Percentiles rank a stretch among this genome's conserved stretches.
phyloP scores from a whole-genome alignment of 2,329 filamentous ascomycete genomes.

The Tolypocladium tropicale region DNA sequence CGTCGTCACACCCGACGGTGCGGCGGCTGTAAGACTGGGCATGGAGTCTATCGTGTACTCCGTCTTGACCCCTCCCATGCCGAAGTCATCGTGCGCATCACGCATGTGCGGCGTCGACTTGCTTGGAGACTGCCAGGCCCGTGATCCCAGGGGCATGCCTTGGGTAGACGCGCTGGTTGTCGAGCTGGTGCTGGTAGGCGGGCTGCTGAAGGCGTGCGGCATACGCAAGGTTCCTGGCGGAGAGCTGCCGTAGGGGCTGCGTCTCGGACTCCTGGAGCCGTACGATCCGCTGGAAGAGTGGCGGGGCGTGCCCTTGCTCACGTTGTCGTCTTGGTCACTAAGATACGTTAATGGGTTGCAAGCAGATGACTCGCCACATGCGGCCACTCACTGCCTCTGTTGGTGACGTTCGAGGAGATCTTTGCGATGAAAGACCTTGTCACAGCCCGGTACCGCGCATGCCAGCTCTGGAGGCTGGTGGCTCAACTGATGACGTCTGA shows the following conservation, averaged over 20 bases:
- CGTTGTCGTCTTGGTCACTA: conserved; percentile 5
- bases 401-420: conserved; percentile 50
- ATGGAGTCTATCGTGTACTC: conserved; percentile 13
- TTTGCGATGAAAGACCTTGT: conserved; percentile 45
- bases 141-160: conserved; percentile 6
- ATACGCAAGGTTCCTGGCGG: conserved; percentile 10
- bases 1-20: conserved; percentile 7
- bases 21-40: conserved; percentile 7
- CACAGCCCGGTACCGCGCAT: conserved; percentile 44
- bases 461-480: conserved; percentile 42
- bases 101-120: conserved; percentile 6
- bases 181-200: conserved; percentile 3
- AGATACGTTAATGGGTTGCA: background rate
- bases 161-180: conserved; percentile 4
- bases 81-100: conserved; percentile 10
- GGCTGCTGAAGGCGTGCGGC: conserved; percentile 6
- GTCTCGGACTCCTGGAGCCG: conserved; percentile 8
- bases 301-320: conserved; percentile 1
- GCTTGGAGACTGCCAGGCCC: conserved; percentile 12
- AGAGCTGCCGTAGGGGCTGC: conserved; percentile 5
- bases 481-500: conserved; percentile 50
- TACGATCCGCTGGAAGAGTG: conserved; percentile 5
- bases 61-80: conserved; percentile 8
- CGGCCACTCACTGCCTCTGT: conserved; percentile 24
- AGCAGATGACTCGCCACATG: background rate